These are phyloP conservation scores for Chalciporus sphaerocephalus DNA, from an alignment of 768 basidiomycete species.

Conservation along the genomic window DNA sequence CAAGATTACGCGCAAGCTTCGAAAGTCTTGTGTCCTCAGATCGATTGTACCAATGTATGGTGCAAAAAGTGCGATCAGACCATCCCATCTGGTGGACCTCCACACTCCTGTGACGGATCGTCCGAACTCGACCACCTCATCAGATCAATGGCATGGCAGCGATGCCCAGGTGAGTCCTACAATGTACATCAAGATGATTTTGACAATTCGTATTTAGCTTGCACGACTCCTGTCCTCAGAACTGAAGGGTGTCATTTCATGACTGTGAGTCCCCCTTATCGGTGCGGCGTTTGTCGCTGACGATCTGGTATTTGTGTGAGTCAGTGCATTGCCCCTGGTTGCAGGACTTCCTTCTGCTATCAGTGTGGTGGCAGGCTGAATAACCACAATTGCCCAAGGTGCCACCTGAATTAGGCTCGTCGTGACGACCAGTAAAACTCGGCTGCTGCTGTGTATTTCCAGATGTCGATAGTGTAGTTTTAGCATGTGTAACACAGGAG, in stretches of 20 bases:
- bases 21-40: conserved; percentile 48
- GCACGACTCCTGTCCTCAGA: neutral
- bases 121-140: conserved; percentile 51
- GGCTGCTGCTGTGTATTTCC: no score
- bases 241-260: neutral
- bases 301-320: neutral
- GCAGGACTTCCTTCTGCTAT: neutral
- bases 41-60: conserved; percentile 49
- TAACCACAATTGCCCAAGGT: no score
- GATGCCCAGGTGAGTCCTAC: conserved; percentile 49
- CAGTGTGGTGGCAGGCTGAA: no score
- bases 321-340: neutral
- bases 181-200: neutral
- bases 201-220: neutral
- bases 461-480: no score
- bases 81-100: conserved; percentile 32
- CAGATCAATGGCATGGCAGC: conserved; percentile 55
- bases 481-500: no score
- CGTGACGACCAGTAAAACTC: no score
- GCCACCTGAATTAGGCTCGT: no score
- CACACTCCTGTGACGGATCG: conserved; percentile 57
- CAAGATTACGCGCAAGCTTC: conserved; percentile 38
- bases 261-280: neutral
- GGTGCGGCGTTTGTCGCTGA: neutral
- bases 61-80: conserved; percentile 55